Evolutionary conservation across 106 monocot genomes (phyloP), one percentile per base, ranked within the genome.

Genomic region (Alisma plantagoaquatica): DNA sequence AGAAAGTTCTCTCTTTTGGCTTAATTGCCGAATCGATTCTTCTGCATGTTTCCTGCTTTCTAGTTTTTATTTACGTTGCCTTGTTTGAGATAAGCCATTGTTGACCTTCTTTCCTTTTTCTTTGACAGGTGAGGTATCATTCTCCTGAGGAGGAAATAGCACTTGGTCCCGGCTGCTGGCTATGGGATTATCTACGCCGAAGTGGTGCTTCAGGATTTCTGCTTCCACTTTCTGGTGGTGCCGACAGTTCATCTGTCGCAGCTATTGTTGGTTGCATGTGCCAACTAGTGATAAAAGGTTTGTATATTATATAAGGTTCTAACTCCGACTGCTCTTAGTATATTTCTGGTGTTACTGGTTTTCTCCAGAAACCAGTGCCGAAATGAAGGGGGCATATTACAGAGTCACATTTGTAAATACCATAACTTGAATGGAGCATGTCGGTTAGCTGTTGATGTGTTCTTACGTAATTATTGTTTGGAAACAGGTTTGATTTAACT

Each of bases 191-290:
- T 78, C 55, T 98, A 46, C 66, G 98, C 56, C 85, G 98, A 74
- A 98, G 98, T 65, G 82, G 89, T 31, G 98, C 98, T 48, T 90
- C 98, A 64, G 98, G 98, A 15, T 90, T 90, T 59, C 51, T 98
- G 65, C 98, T 98, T 72, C 98, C 98, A 33, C 85, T 98, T 57
- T 98, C 98, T 54, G 98, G 98, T 52, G 98, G 98, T 41, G 98
- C 98, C 29, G 98, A 98, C 66, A 98, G 98, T 79, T 98, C 98
- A 51, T 52, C 89, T 60, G 98, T 98, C 71, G 98, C 98, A 54
- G 85, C 90, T 56, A 90, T 98, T 53, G 98, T 98, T 57, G 90
- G 98, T 23, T 90, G 78, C 64, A 98, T 98, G 98, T 85, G 89
- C 70, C 98, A 98, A 41, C 85, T 98, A 49, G 90, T 90, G 23